A percentile compares a stretch with the other conserved stretches of the same genome.
These are phyloP conservation scores for Penicillium sp. DNA, from an alignment of 2,329 filamentous ascomycete species.

Conservation along the genomic window DNA sequence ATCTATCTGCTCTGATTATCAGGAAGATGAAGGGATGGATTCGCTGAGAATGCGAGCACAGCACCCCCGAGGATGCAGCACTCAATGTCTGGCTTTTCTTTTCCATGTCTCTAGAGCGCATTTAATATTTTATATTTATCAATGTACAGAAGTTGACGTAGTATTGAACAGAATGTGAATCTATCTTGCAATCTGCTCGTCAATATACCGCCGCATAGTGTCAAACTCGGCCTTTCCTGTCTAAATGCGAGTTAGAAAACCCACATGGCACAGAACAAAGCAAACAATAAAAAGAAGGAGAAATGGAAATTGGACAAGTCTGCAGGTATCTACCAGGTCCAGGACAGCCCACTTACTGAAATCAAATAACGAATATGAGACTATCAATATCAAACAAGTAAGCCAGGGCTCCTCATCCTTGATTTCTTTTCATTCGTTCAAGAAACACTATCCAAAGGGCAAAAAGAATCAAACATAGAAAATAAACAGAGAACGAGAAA, in stretches of 20 bases:
- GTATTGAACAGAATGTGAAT: not conserved
- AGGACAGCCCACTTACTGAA: slow-evolving; percentile 26
- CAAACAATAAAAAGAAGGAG: not conserved
- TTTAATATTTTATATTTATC: no score
- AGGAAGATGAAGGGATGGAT: no score
- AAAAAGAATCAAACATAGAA: not conserved
- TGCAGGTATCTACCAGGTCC: no score
- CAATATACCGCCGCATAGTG: slow-evolving; percentile 43
- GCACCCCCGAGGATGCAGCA: no score
- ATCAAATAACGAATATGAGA: slow-evolving; percentile 43
- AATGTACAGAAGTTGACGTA: not conserved
- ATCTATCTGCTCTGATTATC: no score
- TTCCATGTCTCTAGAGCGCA: no score
- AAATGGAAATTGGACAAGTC: no score
- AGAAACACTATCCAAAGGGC: not conserved
- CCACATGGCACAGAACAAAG: not conserved
- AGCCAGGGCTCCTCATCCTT: no score
- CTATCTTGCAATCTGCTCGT: slow-evolving; percentile 35
- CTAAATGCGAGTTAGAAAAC: slow-evolving; percentile 12
- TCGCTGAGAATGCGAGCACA: no score
- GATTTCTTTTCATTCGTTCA: no score
- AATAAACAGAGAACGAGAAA: not conserved
- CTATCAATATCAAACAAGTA: slow-evolving; percentile 8
- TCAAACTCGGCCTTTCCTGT: slow-evolving; percentile 45
- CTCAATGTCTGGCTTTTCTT: no score